Evolutionary conservation across 2,329 filamentous ascomycete species (phyloP).

Genomic region (Hirsutella minnesotensis): DNA sequence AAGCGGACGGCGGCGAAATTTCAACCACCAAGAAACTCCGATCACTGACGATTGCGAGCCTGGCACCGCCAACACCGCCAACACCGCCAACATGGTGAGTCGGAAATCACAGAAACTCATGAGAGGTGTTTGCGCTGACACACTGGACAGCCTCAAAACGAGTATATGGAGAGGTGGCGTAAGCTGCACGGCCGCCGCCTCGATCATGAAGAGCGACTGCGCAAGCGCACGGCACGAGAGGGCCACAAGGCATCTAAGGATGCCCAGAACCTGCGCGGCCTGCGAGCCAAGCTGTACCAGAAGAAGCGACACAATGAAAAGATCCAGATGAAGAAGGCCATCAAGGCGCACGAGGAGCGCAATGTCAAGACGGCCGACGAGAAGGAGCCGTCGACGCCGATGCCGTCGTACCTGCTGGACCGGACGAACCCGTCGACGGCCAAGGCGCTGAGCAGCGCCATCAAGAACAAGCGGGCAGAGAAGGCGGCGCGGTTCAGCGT

Average conservation of each 20-base stretch:
- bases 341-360: conserved; percentile 90
- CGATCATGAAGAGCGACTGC: conserved; percentile 78
- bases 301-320: conserved; percentile 94
- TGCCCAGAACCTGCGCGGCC: conserved; percentile 84
- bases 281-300: conserved; percentile 85
- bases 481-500: conserved; percentile 91
- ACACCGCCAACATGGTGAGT: conserved; percentile 21
- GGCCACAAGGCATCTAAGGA: conserved; percentile 79
- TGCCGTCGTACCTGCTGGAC: conserved; percentile 91
- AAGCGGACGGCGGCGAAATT: neutral
- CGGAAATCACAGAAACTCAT: too few species aligned
- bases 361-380: conserved; percentile 82
- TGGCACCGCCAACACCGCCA: neutral
- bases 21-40: neutral
- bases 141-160: conserved; percentile 60
- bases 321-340: conserved; percentile 93
- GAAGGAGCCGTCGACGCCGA: conserved; percentile 67
- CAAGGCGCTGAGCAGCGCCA: conserved; percentile 68
- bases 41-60: neutral
- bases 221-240: conserved; percentile 82
- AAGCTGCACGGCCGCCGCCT: conserved; percentile 39
- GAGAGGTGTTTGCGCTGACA: neutral
- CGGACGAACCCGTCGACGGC: conserved; percentile 47
- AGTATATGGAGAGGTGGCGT: conserved; percentile 64
- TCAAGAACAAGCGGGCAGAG: conserved; percentile 91